phyloP scores from a whole-genome alignment of 1,284 basidiomycete genomes.

The Gymnopus androsaceus region DNA sequence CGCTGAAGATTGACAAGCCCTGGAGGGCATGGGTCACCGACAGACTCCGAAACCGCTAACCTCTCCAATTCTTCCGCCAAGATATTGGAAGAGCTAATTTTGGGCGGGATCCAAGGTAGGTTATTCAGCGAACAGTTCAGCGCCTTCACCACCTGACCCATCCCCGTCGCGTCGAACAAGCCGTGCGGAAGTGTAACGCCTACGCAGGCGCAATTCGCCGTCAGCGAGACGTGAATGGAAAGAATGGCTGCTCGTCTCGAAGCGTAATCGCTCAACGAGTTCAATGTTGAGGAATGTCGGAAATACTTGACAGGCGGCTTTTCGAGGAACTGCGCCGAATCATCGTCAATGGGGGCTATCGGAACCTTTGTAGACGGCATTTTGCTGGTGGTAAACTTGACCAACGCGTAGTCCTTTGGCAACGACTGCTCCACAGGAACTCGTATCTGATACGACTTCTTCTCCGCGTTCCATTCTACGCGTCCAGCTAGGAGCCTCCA shows the following conservation, averaged over 20 bases:
- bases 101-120: constrained; percentile 7
- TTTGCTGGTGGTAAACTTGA: constrained; percentile 13
- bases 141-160: constrained; percentile 6
- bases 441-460: constrained; percentile 1
- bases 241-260: constrained; percentile 7
- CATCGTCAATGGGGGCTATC: background rate
- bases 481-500: constrained; percentile 10
- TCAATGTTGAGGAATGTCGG: constrained; percentile 2
- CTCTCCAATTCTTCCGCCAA: background rate
- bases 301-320: constrained; percentile 8
- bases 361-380: constrained; percentile 3
- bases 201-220: constrained; percentile 7
- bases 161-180: constrained; percentile 9
- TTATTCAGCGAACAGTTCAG: constrained; percentile 5
- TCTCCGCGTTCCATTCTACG: constrained; percentile 2
- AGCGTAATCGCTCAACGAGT: constrained; percentile 5
- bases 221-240: constrained; percentile 7
- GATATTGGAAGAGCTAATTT: constrained; percentile 5
- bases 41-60: background rate
- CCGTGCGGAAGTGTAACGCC: constrained; percentile 12
- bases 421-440: background rate
- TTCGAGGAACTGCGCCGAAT: background rate
- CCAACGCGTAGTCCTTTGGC: background rate
- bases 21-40: background rate
- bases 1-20: constrained; percentile 5